Evolutionary conservation across 2,329 filamentous ascomycete genomes (phyloP), one percentile per base, ranked within the genome.

Genomic region (Neofusicoccum ribis): DNA sequence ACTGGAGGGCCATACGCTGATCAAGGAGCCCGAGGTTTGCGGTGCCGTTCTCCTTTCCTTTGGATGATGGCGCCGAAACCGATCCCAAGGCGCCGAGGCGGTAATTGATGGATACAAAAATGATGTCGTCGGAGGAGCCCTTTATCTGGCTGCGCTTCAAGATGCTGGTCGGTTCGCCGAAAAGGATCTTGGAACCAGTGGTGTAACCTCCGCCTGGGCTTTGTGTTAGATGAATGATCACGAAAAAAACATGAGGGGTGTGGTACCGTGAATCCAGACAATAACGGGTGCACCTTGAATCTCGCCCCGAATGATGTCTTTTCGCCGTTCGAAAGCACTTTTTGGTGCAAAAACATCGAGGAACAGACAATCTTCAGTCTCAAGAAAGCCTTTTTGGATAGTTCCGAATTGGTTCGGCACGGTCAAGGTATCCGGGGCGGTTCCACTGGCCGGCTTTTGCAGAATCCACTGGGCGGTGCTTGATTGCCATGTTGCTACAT

Each of bases 1-100:
- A 87, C 68, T 84, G 74, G 8, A 87, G 72, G 39, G 82, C 83
- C 17, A 84, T 73, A 11, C 80, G 77, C 69, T 86, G 83, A 60
- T 85, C 83, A 54, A 79, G 74, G 0, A 84, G 71, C 1, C 77
- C 83, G 4, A 78, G 80, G 68, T 86, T 86, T 2, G 81, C 74
- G 3, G 76, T 77, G 3, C 81, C 83, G 66, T 80, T 74, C 17
- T 72, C 68, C 2, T 46, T 31, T 31, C 27, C 5, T 37, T 80
- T 76, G 50, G 83, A 75, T 27, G 73, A 81, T 20, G 79, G 77
- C 47, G 79, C 84, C 11, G 77, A 77, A 61, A 82, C 72, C 74
- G 76, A 85, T 4, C 83, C 83, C 70, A 84, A 81, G 3, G 79
- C 80, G 1, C 82, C 82, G 9, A 85, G 72, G 15, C 81, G 74